Percentiles rank a stretch among this genome's conserved stretches.
These are phyloP conservation scores for Erodium trifolium DNA, from an alignment of 441 rosid genomes.

Conservation along the genomic window DNA sequence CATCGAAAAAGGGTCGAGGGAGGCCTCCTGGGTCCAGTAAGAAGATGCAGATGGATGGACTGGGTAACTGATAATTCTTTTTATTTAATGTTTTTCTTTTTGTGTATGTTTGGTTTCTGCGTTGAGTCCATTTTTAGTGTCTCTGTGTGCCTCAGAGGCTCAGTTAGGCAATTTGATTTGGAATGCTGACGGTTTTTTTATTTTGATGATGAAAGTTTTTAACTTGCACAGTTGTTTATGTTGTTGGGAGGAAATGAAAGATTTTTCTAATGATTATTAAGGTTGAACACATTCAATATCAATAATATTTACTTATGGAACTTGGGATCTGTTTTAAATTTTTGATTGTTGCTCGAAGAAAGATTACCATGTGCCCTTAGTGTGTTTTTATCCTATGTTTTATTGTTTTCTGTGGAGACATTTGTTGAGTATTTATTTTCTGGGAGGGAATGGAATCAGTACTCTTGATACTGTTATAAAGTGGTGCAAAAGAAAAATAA, in stretches of 20 bases:
- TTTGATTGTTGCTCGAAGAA: neutral
- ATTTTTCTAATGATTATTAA: neutral
- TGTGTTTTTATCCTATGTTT: neutral
- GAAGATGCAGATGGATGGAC: slow-evolving; percentile 36
- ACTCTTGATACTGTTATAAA: slow-evolving; percentile 1
- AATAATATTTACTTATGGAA: neutral
- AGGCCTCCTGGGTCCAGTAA: slow-evolving; percentile 72
- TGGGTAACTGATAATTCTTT: slow-evolving; percentile 29
- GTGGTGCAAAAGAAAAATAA: neutral
- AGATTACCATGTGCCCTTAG: neutral
- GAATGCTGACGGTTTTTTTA: neutral
- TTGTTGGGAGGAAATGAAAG: neutral
- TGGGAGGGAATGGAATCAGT: neutral
- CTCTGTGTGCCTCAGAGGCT: neutral
- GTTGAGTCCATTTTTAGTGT: neutral
- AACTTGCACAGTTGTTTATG: neutral
- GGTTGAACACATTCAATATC: neutral
- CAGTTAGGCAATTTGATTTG: neutral
- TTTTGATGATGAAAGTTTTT: neutral
- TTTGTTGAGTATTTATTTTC: neutral
- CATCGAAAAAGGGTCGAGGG: slow-evolving; percentile 56
- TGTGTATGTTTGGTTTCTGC: neutral
- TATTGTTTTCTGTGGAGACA: neutral
- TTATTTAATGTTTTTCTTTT: too few species aligned
- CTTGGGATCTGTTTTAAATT: neutral